Conservation (phyloP, 2,329 filamentous ascomycete genomes). For the Aspergillus novoparasiticus region DNA sequence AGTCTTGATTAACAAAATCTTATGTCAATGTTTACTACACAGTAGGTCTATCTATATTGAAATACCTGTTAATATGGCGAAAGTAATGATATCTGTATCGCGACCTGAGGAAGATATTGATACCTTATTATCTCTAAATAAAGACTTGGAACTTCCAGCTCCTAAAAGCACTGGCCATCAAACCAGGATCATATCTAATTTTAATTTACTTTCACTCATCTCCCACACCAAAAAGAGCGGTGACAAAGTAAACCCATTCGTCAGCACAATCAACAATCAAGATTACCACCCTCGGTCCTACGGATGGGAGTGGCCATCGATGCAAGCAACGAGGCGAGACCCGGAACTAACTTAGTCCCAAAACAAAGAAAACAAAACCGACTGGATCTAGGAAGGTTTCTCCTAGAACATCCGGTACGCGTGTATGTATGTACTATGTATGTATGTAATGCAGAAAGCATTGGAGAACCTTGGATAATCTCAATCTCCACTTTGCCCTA, state of each 20-base stretch:
- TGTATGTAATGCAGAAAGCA: neutral
- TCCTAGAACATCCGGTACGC: neutral
- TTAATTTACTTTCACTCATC: no score
- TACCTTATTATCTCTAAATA: no score
- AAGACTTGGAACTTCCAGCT: no score
- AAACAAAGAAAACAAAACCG: neutral
- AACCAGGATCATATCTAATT: no score
- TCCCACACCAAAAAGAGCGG: neutral
- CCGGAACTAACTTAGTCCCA: neutral
- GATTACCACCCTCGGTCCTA: neutral
- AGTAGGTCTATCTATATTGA: constrained; percentile 57
- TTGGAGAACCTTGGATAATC: no score
- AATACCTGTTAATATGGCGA: constrained; percentile 57
- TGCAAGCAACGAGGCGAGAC: neutral
- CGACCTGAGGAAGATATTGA: neutral
- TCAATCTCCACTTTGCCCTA: neutral
- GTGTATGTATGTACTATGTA: neutral
- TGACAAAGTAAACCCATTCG: neutral
- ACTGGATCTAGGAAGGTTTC: neutral
- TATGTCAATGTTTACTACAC: neutral
- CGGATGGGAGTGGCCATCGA: neutral
- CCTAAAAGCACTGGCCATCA: no score
- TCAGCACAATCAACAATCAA: neutral
- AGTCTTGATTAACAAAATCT: neutral
- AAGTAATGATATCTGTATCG: constrained; percentile 20